Evolutionary conservation across 495 filamentous ascomycete genomes (phyloP).

Genomic region (Neurospora tetraspora): DNA sequence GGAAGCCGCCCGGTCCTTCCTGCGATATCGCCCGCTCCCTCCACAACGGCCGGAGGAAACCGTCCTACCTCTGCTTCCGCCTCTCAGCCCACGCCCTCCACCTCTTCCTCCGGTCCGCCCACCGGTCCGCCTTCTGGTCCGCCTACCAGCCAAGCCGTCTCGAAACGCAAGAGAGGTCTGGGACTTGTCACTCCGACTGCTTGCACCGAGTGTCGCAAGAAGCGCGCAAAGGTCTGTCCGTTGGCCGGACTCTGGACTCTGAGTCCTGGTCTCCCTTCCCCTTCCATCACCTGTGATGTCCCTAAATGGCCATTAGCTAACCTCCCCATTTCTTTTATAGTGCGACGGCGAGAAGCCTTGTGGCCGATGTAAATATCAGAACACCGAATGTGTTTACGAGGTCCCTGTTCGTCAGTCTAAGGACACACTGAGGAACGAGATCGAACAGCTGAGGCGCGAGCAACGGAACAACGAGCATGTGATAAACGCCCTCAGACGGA

Average conservation of each 20-base stretch:
- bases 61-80: not conserved
- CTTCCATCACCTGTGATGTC: not conserved
- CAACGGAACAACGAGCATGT: constrained; percentile 37
- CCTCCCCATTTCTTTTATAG: constrained; percentile 13
- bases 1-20: not conserved
- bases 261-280: not conserved
- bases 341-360: constrained; percentile 47
- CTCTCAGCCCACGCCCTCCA: constrained; percentile 14
- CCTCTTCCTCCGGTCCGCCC: constrained; percentile 8
- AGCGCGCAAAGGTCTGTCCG: constrained; percentile 40
- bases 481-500: constrained; percentile 33
- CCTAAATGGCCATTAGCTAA: not conserved
- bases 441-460: constrained; percentile 38
- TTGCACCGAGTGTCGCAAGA: constrained; percentile 49
- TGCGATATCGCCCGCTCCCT: constrained; percentile 1
- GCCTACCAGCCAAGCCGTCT: constrained; percentile 10
- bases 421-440: constrained; percentile 41
- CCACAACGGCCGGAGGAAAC: constrained; percentile 7
- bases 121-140: not conserved
- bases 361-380: constrained; percentile 37
- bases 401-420: constrained; percentile 45
- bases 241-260: not conserved
- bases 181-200: constrained; percentile 46
- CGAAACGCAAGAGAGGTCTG: constrained; percentile 38
- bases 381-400: constrained; percentile 43